Base-by-base conservation (phyloP, 129 eudicot species). In the Logfia minima region DNA sequence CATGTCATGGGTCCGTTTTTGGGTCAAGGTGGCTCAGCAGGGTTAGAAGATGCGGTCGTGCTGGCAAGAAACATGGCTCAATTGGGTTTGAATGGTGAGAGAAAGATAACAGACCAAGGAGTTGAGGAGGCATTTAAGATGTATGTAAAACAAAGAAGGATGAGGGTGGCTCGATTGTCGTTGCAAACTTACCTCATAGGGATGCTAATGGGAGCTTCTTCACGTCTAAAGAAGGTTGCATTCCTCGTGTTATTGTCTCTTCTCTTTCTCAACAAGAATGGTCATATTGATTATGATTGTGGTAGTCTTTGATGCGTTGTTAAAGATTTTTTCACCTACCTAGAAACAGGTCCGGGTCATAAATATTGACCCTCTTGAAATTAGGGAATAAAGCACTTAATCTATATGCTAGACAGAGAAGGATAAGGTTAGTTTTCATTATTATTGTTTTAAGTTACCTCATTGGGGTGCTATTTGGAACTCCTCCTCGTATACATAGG, bases 1-100 rank as follows among this genome's bases (percentile, higher is more conserved):
- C 96, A 88, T 61, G 84, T 86, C 13, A 90, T 90, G 96, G 87
- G 89, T 17, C 96, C 96, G 2, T 88, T 86, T 77, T 75, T 90
- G 7, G 93, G 91, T 31, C 96, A 90, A 65, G 96, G 93, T 72
- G 93, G 91, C 34, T 86, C 93, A 2, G 86, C 93, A 1, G 91
- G 84, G 31, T 61, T 88, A 19, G 96, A 90, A 84, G 96, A 90
- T 75, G 89, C 93, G 0, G 51, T 90, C 13, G 89, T 88, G 76
- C 61, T 88, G 2, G 93, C 85, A 23, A 78, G 96, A 77, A 75
- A 56, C 69, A 59, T 90, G 84, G 84, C 89, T n/a, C 73, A 81
- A 72, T 13, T 75, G 65, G 77, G 74, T 55, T 19, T 62, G 45
- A 28, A 23, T 26, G 37, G 52, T 82, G 81, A 39, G 26, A 63